phyloP scores from a whole-genome alignment of 1,284 basidiomycete species.

The Rhodofomes roseus region DNA sequence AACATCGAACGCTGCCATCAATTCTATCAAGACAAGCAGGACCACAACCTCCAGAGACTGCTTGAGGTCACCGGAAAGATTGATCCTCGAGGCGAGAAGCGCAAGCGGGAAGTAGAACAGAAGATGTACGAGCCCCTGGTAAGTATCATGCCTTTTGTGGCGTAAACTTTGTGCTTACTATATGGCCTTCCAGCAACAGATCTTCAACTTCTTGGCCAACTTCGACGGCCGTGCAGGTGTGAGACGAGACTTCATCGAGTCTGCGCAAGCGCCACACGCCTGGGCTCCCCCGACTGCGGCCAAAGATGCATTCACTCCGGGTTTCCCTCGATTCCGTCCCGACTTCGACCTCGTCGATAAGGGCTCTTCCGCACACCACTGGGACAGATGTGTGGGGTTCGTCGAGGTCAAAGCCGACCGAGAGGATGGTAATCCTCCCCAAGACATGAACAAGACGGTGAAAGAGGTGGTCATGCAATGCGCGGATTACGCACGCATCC shows the following conservation, averaged over 20 bases:
- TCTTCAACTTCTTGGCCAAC: not conserved
- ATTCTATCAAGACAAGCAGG: not conserved
- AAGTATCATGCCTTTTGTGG: constrained; percentile 17
- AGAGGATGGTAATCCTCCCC: not conserved
- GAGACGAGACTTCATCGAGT: not conserved
- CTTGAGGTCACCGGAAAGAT: not conserved
- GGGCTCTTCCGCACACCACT: not conserved
- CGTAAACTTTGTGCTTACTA: constrained; percentile 4
- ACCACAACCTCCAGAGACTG: not conserved
- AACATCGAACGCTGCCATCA: not conserved
- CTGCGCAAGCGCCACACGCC: not conserved
- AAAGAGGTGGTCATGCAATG: not conserved
- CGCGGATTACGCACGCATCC: not conserved
- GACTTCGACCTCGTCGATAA: not conserved
- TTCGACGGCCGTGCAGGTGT: not conserved
- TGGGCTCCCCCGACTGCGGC: not conserved
- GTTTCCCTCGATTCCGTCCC: not conserved
- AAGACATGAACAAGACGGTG: not conserved
- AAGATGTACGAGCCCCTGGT: constrained; percentile 3
- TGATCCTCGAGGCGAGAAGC: not conserved
- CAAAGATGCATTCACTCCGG: not conserved
- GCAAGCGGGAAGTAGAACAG: not conserved
- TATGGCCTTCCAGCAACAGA: not conserved
- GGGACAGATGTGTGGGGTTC: not conserved
- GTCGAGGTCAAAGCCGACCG: not conserved